These are phyloP conservation scores for Nitzschia sp. DNA, from an alignment of 108 stramenopile genomes.

Conservation along the genomic window DNA sequence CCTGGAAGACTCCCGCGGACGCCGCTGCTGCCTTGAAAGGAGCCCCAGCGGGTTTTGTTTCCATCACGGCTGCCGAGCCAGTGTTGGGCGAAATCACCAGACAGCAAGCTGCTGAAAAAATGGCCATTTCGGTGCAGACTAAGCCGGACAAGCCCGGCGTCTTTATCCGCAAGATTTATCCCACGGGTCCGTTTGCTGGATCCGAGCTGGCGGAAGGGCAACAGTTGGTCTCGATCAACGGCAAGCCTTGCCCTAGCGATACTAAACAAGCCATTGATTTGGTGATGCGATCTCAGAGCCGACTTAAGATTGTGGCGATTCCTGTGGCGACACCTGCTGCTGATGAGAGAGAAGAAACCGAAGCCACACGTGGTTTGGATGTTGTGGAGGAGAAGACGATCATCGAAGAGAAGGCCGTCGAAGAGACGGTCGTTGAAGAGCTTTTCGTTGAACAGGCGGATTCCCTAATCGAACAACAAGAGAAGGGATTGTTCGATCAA, in stretches of 20 bases:
- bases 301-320: conserved; percentile 19
- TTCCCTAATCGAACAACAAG: conserved; percentile 11
- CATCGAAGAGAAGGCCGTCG: conserved; percentile 24
- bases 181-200: conserved; percentile 26
- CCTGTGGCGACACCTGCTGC: conserved; percentile 7
- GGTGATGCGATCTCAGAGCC: conserved; percentile 23
- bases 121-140: conserved; percentile 34
- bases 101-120: conserved; percentile 9
- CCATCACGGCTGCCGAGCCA: conserved; percentile 9
- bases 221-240: conserved; percentile 31
- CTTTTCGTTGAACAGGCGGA: not conserved
- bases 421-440: conserved; percentile 17
- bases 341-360: conserved; percentile 2
- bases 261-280: conserved; percentile 29
- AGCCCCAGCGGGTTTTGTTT: conserved; percentile 20
- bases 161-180: conserved; percentile 26
- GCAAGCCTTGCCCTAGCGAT: conserved; percentile 7
- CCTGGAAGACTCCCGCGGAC: conserved; percentile 35
- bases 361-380: no score
- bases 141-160: conserved; percentile 26
- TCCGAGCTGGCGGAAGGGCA: conserved; percentile 26
- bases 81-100: conserved; percentile 15
- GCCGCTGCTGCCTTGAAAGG: conserved; percentile 24
- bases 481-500: conserved; percentile 29
- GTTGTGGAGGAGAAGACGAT: no score